A percentile compares a stretch with the other conserved stretches of the same genome.
Evolutionary conservation across 768 basidiomycete genomes (phyloP).

Genomic region (Cantharellus anzutake): DNA sequence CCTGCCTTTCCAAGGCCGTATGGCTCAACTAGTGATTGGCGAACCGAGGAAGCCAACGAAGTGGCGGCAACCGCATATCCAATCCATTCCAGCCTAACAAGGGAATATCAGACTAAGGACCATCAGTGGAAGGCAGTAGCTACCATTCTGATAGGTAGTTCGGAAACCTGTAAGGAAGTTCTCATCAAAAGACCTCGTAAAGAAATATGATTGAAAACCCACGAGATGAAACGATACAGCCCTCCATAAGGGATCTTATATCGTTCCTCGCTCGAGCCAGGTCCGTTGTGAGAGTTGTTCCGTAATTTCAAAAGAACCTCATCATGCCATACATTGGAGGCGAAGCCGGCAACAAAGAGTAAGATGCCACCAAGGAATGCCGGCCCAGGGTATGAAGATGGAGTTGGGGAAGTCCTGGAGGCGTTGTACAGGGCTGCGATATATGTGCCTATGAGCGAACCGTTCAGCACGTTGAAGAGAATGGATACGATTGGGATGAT

Average conservation of each 20-base stretch:
- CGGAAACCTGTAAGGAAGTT: conserved; percentile 30
- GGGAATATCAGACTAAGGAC: not conserved
- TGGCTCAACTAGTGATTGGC: not conserved
- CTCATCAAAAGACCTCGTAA: not conserved
- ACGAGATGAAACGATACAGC: conserved; percentile 54
- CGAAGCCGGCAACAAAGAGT: conserved; percentile 54
- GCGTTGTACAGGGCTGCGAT: conserved; percentile 38
- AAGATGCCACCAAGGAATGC: conserved; percentile 42
- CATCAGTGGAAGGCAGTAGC: not conserved
- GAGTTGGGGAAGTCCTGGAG: conserved; percentile 5
- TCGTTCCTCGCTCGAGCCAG: conserved; percentile 16
- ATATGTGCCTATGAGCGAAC: conserved; percentile 47
- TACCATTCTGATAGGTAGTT: conserved; percentile 90
- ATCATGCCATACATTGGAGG: conserved; percentile 75
- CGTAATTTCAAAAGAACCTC: conserved; percentile 75
- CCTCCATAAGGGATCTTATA: conserved; percentile 69
- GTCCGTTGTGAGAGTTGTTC: conserved; percentile 29
- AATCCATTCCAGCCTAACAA: conserved; percentile 47
- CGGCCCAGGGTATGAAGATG: not conserved
- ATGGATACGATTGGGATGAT: conserved; percentile 35
- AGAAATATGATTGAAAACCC: not conserved
- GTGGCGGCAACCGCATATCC: conserved; percentile 54
- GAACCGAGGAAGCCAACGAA: conserved; percentile 15
- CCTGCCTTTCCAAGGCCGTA: conserved; percentile 8
- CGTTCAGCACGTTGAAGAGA: conserved; percentile 57